Percentiles rank a stretch among this genome's conserved stretches.
phyloP scores from a whole-genome alignment of 768 basidiomycete species.

The Mycena indigotica region DNA sequence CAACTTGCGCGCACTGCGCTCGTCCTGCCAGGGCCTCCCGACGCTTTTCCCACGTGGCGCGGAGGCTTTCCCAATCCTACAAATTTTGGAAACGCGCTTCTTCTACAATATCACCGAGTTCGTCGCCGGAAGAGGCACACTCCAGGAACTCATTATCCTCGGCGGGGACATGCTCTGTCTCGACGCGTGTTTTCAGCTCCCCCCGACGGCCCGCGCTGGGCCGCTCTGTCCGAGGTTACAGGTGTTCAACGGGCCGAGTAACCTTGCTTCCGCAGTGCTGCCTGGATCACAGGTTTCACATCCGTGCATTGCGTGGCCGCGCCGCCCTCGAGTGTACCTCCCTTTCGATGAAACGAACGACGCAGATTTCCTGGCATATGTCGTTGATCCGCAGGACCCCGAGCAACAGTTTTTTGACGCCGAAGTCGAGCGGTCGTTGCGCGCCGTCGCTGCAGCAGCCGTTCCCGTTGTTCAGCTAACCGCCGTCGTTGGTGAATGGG shows the following conservation, averaged over 20 bases:
- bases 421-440: background rate
- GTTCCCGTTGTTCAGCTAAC: background rate
- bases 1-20: background rate
- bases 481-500: background rate
- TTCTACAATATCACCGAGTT: background rate
- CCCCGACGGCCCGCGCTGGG: background rate
- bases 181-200: background rate
- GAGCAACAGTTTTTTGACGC: background rate
- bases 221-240: background rate
- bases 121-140: background rate
- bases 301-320: background rate
- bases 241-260: background rate
- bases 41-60: background rate
- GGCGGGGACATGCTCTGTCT: background rate
- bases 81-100: background rate
- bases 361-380: background rate
- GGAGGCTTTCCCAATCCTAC: background rate
- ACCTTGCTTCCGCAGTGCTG: background rate
- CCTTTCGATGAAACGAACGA: background rate
- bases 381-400: background rate
- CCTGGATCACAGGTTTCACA: background rate
- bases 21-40: background rate
- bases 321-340: background rate
- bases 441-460: background rate
- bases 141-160: background rate